Evolutionary conservation across 1,284 basidiomycete species (phyloP), one percentile per base, ranked within the genome.

Genomic region (Amylostereum chailletii): DNA sequence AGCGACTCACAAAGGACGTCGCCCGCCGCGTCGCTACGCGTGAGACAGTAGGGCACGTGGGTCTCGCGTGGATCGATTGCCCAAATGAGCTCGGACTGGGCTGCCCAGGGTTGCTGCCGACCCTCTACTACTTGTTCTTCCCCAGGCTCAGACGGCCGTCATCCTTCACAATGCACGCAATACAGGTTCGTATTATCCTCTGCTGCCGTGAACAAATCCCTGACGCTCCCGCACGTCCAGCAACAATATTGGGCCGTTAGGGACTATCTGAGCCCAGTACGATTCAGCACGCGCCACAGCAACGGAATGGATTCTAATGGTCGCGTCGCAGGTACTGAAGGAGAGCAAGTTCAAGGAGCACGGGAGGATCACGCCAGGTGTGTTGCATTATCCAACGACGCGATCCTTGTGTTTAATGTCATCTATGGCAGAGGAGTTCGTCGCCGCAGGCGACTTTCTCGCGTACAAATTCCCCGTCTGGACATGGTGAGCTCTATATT

Each of bases 271-370:
- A 92, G 92, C 53, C 95, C 95, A 4, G 93, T 94, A 66, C 58
- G 80, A 54, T 37, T 57, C 52, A 55, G n/a, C 56, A 47, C 26
- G 57, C 57, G 36, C 47, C 49, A 32, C 49, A 33, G 34, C 42
- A 43, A 45, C 46, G 26, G 39, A 38, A 41, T 48, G 48, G 42
- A 43, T 51, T 37, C 51, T 41, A 37, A 53, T 51, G 58, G 51
- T 54, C 45, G 50, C 49, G 26, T 51, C 43, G 31, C 62, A 94
- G 92, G 94, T 98, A 33, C 78, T 99, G 58, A 89, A 88, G 63
- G 95, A 99, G 72, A 94, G 90, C 72, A 98, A 98, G 67, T 99
- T 99, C 77, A 98, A 96, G 68, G 95, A 99, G 68, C 92, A 97
- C 63, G 95, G 95, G 8, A 77, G 94, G 49, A 95, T 96, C 62